Evolutionary conservation across 352 stramenopile genomes (phyloP).

Genomic region (Pythium aquatile): DNA sequence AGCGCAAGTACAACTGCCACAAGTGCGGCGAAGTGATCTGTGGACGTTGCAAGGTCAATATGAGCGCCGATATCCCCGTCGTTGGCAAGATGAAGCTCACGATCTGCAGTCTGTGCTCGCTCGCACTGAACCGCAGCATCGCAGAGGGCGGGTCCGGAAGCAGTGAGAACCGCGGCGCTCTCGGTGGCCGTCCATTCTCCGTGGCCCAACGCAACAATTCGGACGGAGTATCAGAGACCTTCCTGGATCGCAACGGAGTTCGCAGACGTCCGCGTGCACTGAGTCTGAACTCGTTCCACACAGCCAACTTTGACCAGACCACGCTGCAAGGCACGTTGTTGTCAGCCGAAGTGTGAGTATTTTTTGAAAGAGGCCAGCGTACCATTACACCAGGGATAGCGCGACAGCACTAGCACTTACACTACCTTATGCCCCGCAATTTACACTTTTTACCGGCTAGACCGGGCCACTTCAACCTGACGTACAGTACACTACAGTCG

Average conservation of each 20-base stretch:
- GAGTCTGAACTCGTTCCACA: slow-evolving; percentile 80
- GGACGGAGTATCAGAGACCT: slow-evolving; percentile 31
- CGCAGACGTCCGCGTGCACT: slow-evolving; percentile 31
- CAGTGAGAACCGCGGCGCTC: slow-evolving; percentile 28
- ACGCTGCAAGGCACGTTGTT: slow-evolving; percentile 26
- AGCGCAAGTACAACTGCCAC: slow-evolving; percentile 81
- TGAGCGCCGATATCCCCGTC: slow-evolving; percentile 79
- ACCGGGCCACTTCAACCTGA: no score
- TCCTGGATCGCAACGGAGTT: background rate
- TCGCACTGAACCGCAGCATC: slow-evolving; percentile 70
- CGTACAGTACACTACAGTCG: no score
- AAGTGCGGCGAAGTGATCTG: slow-evolving; percentile 84
- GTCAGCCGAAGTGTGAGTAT: slow-evolving; percentile 23
- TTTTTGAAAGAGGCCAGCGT: background rate
- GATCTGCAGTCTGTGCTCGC: slow-evolving; percentile 77
- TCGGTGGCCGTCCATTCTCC: slow-evolving; percentile 52
- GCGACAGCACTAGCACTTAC: no score
- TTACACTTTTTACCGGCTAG: no score
- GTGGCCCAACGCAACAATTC: slow-evolving; percentile 16
- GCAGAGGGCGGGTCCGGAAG: slow-evolving; percentile 36
- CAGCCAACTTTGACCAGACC: slow-evolving; percentile 78
- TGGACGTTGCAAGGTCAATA: slow-evolving; percentile 63
- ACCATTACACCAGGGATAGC: background rate
- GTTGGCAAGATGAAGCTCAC: slow-evolving; percentile 86
- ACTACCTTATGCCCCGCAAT: background rate